These are phyloP conservation scores for Fusarium multiceps DNA, from an alignment of 2,329 filamentous ascomycete genomes.

Conservation along the genomic window DNA sequence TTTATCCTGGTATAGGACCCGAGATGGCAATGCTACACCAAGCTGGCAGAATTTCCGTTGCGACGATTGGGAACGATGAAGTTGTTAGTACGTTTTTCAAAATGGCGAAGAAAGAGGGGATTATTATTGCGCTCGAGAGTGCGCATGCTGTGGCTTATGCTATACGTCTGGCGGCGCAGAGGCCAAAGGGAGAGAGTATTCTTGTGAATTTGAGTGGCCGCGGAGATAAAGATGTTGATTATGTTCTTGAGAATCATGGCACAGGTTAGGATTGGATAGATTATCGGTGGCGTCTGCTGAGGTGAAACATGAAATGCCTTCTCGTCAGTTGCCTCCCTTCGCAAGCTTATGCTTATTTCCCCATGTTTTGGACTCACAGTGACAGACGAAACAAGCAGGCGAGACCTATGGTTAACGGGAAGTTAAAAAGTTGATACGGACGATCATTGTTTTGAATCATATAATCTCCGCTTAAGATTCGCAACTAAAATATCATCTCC, in stretches of 20 bases:
- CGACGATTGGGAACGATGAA: not conserved
- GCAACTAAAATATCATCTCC: not conserved
- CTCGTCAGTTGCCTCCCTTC: not conserved
- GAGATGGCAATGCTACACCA: constrained; percentile 16
- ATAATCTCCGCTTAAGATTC: too few species aligned
- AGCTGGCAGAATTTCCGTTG: not conserved
- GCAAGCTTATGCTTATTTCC: not conserved
- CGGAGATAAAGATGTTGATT: constrained; percentile 16
- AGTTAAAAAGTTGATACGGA: too few species aligned
- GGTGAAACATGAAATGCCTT: not conserved
- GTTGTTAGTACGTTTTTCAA: constrained; percentile 2
- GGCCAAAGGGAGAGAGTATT: not conserved
- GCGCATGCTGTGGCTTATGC: constrained; percentile 12
- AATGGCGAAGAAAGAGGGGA: not conserved
- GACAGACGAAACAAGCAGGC: too few species aligned
- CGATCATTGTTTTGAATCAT: too few species aligned
- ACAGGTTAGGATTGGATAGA: not conserved
- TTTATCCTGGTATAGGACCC: not conserved
- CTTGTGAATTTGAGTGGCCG: constrained; percentile 1
- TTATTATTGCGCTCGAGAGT: constrained; percentile 12
- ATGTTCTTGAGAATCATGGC: constrained; percentile 5
- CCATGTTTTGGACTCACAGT: not conserved
- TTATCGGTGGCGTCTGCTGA: not conserved
- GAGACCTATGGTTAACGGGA: too few species aligned
- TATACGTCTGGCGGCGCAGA: not conserved